Conservation (phyloP, 345 rosid genomes). For the Turnera subulata region DNA sequence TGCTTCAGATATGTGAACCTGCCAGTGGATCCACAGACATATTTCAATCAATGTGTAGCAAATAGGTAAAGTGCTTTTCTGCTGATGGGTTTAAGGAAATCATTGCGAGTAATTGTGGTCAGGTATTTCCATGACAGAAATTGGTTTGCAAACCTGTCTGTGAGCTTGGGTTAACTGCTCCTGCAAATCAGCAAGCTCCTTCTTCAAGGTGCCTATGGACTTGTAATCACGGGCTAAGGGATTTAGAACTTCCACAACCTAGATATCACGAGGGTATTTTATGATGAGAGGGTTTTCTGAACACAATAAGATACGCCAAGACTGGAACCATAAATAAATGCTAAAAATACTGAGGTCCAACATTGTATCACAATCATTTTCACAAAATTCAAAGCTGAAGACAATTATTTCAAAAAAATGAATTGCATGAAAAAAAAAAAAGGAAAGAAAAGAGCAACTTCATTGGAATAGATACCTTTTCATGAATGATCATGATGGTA, state of each 20-base stretch:
- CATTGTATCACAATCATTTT: too few relatives aligned
- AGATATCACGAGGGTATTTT: too few relatives aligned
- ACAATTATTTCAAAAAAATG: too few relatives aligned
- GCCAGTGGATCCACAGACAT: slow-evolving; percentile 22
- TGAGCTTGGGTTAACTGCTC: slow-evolving; percentile 82
- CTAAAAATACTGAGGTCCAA: too few relatives aligned
- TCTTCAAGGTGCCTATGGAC: slow-evolving; percentile 84
- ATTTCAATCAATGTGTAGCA: slow-evolving; percentile 9
- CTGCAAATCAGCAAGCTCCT: slow-evolving; percentile 88
- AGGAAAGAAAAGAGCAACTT: background rate
- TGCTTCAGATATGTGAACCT: slow-evolving; percentile 98
- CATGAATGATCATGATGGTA: slow-evolving; percentile 87
- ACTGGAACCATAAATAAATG: too few relatives aligned
- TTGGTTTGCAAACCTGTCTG: slow-evolving; percentile 49
- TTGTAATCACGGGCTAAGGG: slow-evolving; percentile 97
- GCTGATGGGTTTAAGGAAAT: too few relatives aligned
- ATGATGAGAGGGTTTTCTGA: slow-evolving; percentile 13
- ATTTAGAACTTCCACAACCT: slow-evolving; percentile 97
- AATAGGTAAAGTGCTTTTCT: too few relatives aligned
- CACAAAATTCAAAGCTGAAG: too few relatives aligned
- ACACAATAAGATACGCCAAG: too few relatives aligned
- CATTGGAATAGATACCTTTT: slow-evolving; percentile 54
- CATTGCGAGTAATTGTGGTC: background rate
- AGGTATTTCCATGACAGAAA: too few relatives aligned
- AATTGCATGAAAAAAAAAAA: too few relatives aligned